Percentiles rank a stretch among this genome's conserved stretches.
These are phyloP conservation scores for Thermochaetoides thermophila DNA, from an alignment of 495 filamentous ascomycete genomes.

Conservation along the genomic window DNA sequence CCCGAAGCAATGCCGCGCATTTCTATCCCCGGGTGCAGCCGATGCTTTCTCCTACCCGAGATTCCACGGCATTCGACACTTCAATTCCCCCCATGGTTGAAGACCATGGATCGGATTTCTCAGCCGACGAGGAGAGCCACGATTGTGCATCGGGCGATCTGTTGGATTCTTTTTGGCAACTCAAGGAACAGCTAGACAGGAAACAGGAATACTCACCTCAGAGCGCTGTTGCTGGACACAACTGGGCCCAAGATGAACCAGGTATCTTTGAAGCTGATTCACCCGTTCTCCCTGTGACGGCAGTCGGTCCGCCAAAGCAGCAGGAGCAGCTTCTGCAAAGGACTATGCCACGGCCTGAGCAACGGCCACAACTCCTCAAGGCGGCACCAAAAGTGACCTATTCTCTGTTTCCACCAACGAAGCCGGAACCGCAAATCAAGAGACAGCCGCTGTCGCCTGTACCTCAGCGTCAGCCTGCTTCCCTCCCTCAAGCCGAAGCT, in stretches of 20 bases:
- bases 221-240: conserved; percentile 1
- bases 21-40: too few species aligned
- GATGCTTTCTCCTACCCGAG: too few species aligned
- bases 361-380: conserved; percentile 4
- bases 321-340: conserved; percentile 1
- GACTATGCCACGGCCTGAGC: conserved; percentile 1
- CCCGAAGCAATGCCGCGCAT: conserved; percentile 3
- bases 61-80: conserved; percentile 13
- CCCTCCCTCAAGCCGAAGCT: background rate
- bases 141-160: conserved; percentile 6
- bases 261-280: too few species aligned
- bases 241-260: background rate
- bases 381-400: conserved; percentile 9
- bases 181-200: background rate
- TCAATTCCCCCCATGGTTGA: conserved; percentile 17
- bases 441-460: conserved; percentile 1
- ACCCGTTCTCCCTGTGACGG: too few species aligned
- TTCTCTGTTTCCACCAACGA: conserved; percentile 15
- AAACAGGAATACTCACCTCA: conserved; percentile 6
- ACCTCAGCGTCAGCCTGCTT: background rate
- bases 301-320: background rate
- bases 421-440: background rate
- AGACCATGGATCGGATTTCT: conserved; percentile 18
- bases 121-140: conserved; percentile 17
- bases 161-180: conserved; percentile 11